phyloP scores from a whole-genome alignment of 2,329 filamentous ascomycete genomes.

The Orbilia oligospora region DNA sequence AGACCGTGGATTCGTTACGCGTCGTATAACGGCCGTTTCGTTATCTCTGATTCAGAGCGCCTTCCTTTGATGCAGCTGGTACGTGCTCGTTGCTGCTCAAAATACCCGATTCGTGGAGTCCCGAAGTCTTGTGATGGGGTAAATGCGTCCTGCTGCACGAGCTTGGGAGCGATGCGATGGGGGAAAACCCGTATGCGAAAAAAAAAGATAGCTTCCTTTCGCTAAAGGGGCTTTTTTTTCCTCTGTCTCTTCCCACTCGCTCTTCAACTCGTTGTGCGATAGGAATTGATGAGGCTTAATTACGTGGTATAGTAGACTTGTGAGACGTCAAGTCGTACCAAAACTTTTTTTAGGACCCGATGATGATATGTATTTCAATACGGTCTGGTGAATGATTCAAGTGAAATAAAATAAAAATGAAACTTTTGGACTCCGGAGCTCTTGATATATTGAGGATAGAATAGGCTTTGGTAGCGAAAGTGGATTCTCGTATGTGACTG shows the following conservation, averaged over 20 bases:
- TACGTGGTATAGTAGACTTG: constrained; percentile 50
- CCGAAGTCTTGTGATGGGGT: constrained; percentile 54
- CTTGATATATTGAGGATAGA: constrained; percentile 31
- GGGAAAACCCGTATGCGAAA: constrained; percentile 22
- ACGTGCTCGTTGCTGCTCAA: constrained; percentile 50
- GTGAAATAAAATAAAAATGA: constrained; percentile 19
- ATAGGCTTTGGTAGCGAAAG: constrained; percentile 34
- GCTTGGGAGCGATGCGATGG: constrained; percentile 36
- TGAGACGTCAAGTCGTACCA: constrained; percentile 52
- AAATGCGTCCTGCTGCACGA: constrained; percentile 47
- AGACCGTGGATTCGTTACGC: constrained; percentile 57
- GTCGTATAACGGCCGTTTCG: constrained; percentile 60
- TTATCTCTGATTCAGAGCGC: constrained; percentile 42
- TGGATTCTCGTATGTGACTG: constrained; percentile 42
- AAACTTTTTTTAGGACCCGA: constrained; percentile 42
- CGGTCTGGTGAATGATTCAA: background rate
- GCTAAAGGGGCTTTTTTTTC: constrained; percentile 47
- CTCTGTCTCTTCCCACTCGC: background rate
- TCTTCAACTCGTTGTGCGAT: constrained; percentile 45
- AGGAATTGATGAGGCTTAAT: constrained; percentile 58
- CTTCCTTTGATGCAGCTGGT: constrained; percentile 27
- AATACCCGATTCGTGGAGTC: constrained; percentile 58
- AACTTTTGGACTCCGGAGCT: constrained; percentile 46
- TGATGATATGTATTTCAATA: constrained; percentile 24
- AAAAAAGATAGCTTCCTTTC: constrained; percentile 49